Base-by-base conservation (phyloP, 2,329 filamentous ascomycete genomes). In the Dactylonectria estremocensis region DNA sequence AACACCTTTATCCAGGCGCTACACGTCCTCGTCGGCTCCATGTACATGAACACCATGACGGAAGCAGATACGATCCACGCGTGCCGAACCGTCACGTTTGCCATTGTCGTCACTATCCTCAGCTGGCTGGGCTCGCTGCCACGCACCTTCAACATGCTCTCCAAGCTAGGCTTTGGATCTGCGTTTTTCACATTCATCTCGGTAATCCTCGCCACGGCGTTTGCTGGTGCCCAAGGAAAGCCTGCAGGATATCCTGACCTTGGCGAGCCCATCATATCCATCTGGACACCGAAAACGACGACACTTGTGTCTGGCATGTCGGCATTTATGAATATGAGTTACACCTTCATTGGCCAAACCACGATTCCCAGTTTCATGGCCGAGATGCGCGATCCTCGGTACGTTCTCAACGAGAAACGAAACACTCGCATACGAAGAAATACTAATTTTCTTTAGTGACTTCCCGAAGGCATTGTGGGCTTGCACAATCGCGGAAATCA, bases 281-380 rank as follows among this genome's bases (percentile, higher is more conserved):
- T 90, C 0, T 78, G 95, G 20, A 93, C 95, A 0, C 81, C 90
- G 2, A 80, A 85, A 2, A 89, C 91, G n/a, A 97, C 94, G 0
- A 93, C 92, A 0, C 97, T 97, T 74, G 93, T 97, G 3, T 84
- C 87, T 2, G 95, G 91, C 18, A 91, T 97, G 87, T 94, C 91
- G 59, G 95, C 95, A 0, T 97, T 97, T 81, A 87, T 98, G 80
- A 98, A 98, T 82, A 98, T 98, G 78, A 94, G 91, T 82, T 98
- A 97, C 79, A 97, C 95, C 0, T 97, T 98, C 78, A 97, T 98
- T 73, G 95, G 95, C 0, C 95, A 98, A 79, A 97, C 97, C 76
- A 97, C 95, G 0, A 87, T 98, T 13, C 95, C 95, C 1, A 95
- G 93, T 74, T 98, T 98, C 83, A 98, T 98, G 71, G 95, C 95